These are phyloP conservation scores for Ogataea methanolica DNA, from an alignment of 805 yeast genomes.

Conservation along the genomic window DNA sequence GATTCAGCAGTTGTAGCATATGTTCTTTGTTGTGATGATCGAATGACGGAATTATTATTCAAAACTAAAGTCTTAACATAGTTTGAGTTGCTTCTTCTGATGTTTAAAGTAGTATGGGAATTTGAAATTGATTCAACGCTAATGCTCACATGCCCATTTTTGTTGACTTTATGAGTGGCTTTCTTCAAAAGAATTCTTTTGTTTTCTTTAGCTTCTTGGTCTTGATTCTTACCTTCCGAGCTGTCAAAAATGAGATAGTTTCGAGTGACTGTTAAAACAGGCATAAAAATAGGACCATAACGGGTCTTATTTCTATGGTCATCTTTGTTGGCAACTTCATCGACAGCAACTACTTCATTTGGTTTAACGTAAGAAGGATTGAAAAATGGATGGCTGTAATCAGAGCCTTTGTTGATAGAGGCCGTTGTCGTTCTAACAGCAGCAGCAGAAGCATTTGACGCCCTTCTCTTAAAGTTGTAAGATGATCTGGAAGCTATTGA, in stretches of 20 bases:
- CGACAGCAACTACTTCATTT: constrained; percentile 23
- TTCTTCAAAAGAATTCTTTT: constrained; percentile 21
- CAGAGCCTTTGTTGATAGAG: neutral
- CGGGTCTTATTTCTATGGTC: constrained; percentile 13
- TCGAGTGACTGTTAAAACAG: constrained; percentile 24
- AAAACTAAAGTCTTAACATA: constrained; percentile 23
- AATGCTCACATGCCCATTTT: constrained; percentile 28
- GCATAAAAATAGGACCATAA: constrained; percentile 20
- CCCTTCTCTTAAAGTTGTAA: constrained; percentile 1
- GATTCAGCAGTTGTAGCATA: constrained; percentile 5
- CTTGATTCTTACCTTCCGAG: constrained; percentile 12
- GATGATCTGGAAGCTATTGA: constrained; percentile 6
- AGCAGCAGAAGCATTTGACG: constrained; percentile 5
- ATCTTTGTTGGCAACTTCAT: constrained; percentile 24
- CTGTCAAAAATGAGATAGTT: constrained; percentile 29
- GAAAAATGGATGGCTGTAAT: constrained; percentile 28
- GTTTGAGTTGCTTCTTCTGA: constrained; percentile 28
- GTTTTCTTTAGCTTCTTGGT: constrained; percentile 9
- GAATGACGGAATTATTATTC: constrained; percentile 5
- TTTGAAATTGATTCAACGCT: constrained; percentile 17
- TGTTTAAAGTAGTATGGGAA: constrained; percentile 19
- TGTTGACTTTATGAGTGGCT: constrained; percentile 21
- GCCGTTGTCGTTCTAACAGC: neutral
- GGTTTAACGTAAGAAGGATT: constrained; percentile 31
- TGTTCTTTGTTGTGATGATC: constrained; percentile 3